phyloP scores from a whole-genome alignment of 2,329 filamentous ascomycete genomes.

The Emmonsiellopsis sp. region DNA sequence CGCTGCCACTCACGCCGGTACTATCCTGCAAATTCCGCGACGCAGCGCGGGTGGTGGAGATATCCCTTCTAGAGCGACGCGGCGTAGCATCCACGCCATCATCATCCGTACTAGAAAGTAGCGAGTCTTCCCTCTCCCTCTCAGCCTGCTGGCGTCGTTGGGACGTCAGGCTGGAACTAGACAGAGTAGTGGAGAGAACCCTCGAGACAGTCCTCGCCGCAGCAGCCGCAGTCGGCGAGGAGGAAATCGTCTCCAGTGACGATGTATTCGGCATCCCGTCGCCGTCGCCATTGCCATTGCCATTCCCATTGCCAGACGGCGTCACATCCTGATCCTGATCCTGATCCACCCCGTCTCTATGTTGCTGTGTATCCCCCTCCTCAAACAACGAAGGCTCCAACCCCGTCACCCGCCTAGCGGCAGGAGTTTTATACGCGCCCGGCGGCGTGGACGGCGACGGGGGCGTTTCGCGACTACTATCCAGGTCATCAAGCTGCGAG shows the following conservation, averaged over 20 bases:
- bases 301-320: slow-evolving; percentile 3
- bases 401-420: slow-evolving; percentile 10
- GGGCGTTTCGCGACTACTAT: slow-evolving; percentile 7
- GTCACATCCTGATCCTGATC: slow-evolving; percentile 8
- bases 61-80: slow-evolving; percentile 1
- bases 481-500: slow-evolving; percentile 2
- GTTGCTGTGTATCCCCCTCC: neutral
- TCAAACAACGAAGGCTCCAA: slow-evolving; percentile 1
- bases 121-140: neutral
- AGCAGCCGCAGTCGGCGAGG: slow-evolving; percentile 37
- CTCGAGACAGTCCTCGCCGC: slow-evolving; percentile 31
- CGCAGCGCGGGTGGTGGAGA: slow-evolving; percentile 3
- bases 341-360: slow-evolving; percentile 6
- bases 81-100: slow-evolving; percentile 9
- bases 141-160: neutral
- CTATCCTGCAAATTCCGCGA: slow-evolving; percentile 1
- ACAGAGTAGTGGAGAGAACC: slow-evolving; percentile 22
- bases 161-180: neutral
- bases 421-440: slow-evolving; percentile 20
- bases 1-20: slow-evolving; percentile 13
- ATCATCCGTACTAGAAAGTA: neutral
- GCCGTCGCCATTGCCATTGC: slow-evolving; percentile 7
- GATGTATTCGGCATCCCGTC: slow-evolving; percentile 19
- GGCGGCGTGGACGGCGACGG: slow-evolving; percentile 16
- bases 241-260: slow-evolving; percentile 32